Base-by-base conservation (phyloP, 306 rosid species). In the Arachis stenosperma region DNA sequence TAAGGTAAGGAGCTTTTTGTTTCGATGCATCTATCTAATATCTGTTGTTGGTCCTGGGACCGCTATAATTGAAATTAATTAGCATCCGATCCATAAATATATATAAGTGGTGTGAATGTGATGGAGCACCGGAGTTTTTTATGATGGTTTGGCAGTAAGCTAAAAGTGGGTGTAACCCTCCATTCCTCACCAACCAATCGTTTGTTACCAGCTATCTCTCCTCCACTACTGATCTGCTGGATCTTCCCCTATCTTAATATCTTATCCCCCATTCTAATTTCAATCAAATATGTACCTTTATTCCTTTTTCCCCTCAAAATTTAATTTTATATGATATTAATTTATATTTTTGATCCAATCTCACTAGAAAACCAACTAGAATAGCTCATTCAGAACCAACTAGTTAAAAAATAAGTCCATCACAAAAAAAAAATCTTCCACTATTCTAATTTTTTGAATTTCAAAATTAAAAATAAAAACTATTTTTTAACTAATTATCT, bases 121-220 rank as follows among this genome's bases (percentile, higher is more conserved):
- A 7, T 11, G 5, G 12, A 10, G 41, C 3, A 29, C 62, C 63
- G 61, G 42, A 7, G 30, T 52, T 63, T 41, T 53, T 41, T 53
- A 17, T 54, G 70, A 10, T 65, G 22, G 13, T 54, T 54, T 54
- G 79, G 66, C 59, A 9, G 47, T 14, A 6, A 57, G 78, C 40
- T 33, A 33, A 33, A 33, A 33, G 37, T 33, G 37, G 78, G 69
- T 65, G 78, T 40, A 22, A 43, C 65, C 14, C 67, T 12, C 37
- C 8, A 71, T 46, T n/a, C 17, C 3, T 71, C 48, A 58, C n/a
- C 54, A 78, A 37, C 77, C 82, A 78, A 46, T 41, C 65, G 68
- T 65, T 71, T 57, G 27, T 64, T 17, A 42, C 17, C 47, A 53
- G 5, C 53, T 64, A 12, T 22, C 6, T 74, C 57, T 5, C 47